A percentile compares a stretch with the other conserved stretches of the same genome.
Evolutionary conservation across 225 moss, liverwort and hornwort genomes (phyloP).

Genomic region (Antitrichia curtipendula): DNA sequence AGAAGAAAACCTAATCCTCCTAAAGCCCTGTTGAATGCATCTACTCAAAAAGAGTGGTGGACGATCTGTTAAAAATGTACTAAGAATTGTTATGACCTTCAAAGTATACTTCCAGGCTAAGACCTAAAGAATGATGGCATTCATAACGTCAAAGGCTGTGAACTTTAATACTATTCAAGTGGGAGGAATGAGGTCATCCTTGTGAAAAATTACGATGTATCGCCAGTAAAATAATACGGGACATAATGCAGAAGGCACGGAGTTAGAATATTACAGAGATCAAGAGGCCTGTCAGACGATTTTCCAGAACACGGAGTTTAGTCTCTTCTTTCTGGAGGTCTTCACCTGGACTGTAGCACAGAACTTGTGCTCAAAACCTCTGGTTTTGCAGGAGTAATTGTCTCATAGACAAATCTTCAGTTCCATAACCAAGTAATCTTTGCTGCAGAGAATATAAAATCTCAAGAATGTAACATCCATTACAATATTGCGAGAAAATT

Average conservation of each 20-base stretch:
- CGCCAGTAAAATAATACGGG: neutral
- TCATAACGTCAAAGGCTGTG: neutral
- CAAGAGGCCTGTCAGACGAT: conserved; percentile 57
- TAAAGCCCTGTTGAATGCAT: neutral
- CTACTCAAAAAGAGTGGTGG: neutral
- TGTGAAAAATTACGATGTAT: neutral
- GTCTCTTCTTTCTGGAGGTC: conserved; percentile 10
- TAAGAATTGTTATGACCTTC: neutral
- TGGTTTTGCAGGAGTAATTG: neutral
- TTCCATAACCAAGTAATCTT: neutral
- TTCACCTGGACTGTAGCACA: conserved; percentile 24
- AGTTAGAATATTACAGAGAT: conserved; percentile 35
- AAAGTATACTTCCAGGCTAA: neutral
- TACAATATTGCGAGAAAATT: neutral
- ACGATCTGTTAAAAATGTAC: neutral
- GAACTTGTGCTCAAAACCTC: neutral
- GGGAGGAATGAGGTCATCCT: neutral
- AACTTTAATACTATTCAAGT: neutral
- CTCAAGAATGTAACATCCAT: neutral
- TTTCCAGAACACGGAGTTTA: conserved; percentile 38
- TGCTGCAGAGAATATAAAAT: neutral
- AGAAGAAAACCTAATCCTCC: neutral
- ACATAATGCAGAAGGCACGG: neutral
- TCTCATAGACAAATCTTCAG: neutral
- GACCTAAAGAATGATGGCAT: neutral